Percentiles rank a stretch among this genome's conserved stretches.
phyloP scores from a whole-genome alignment of 1,284 basidiomycete species.

The Malassezia equina region DNA sequence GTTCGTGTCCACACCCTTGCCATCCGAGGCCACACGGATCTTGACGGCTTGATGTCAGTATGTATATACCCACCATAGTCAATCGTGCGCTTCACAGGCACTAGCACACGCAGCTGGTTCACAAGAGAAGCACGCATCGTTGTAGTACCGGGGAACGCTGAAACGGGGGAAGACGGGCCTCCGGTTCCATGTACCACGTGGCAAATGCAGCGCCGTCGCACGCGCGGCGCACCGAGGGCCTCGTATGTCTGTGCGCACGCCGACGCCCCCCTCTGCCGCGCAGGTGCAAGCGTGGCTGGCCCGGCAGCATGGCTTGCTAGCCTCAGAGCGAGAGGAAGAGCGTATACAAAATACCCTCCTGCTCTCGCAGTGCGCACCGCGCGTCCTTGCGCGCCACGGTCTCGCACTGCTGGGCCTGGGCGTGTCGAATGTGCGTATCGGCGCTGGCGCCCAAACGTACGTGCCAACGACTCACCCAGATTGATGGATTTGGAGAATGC shows the following conservation, averaged over 20 bases:
- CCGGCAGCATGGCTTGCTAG: slow-evolving; percentile 61
- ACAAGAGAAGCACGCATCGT: slow-evolving; percentile 42
- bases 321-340: slow-evolving; percentile 67
- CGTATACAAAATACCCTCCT: slow-evolving; percentile 69
- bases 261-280: slow-evolving; percentile 20
- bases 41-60: slow-evolving; percentile 34
- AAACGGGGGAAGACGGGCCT: slow-evolving; percentile 15
- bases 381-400: slow-evolving; percentile 74
- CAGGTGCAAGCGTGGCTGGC: slow-evolving; percentile 57
- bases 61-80: slow-evolving; percentile 36
- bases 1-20: slow-evolving; percentile 46
- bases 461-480: slow-evolving; percentile 27
- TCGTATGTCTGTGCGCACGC: slow-evolving; percentile 18
- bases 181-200: slow-evolving; percentile 11
- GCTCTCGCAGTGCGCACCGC: slow-evolving; percentile 71
- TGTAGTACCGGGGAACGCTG: not conserved
- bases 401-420: slow-evolving; percentile 67
- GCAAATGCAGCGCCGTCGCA: not conserved
- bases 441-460: slow-evolving; percentile 81
- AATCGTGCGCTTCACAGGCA: slow-evolving; percentile 47
- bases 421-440: slow-evolving; percentile 62
- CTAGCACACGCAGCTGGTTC: slow-evolving; percentile 43
- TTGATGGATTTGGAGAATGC: slow-evolving; percentile 77
- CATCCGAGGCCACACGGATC: slow-evolving; percentile 45
- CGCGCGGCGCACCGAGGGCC: not conserved